Base-by-base conservation (phyloP, 352 stramenopile species). In the Globisporangium ultimum region DNA sequence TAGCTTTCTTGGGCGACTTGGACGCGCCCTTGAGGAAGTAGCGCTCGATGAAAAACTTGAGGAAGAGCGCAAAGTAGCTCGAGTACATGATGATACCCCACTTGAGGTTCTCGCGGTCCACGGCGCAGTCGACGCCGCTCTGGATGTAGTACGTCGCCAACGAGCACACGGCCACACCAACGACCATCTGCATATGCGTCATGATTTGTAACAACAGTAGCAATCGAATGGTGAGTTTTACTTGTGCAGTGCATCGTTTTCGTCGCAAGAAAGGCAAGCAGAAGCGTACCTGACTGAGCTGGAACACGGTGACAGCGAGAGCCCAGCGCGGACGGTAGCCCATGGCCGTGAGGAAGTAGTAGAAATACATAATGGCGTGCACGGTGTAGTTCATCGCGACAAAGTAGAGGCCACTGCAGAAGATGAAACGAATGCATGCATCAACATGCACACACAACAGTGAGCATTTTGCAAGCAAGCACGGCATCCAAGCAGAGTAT, bases 341-440 rank as follows among this genome's bases (percentile, higher is more conserved):
- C 53, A 93, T 66, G 20, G 91, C 90, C 51, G 80, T 89, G 54
- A 98, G 80, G 60, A 93, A 97, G 72, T 98, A 98, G 83, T 98
- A 98, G 49, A 93, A 95, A 78, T 99, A 99, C 96, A 99, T 99
- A 67, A 98, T 78, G 28, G 92, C 89, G 72, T 99, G 96, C 48
- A 99, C 96, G 52, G 79, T 89, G 81, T 98, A 99, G 76, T 99
- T 99, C 95, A 99, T 98, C 22, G 95, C 88, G 34, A 97, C 89
- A 73, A 99, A 99, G 83, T 98, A 98, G 41, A 99, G 72, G 40
- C 96, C 96, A 50, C 85, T 90, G 55, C 36, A 22, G 7, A 38
- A 67, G 22, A 61, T 24, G 28, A 51, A 32, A 61, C 45, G 34
- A 53, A 14, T 11, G 56, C 46, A 15, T 6, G 46, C 28, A 34